Base-by-base conservation (phyloP, 2,329 filamentous ascomycete species). In the Gnomoniopsis smithogilvyi region DNA sequence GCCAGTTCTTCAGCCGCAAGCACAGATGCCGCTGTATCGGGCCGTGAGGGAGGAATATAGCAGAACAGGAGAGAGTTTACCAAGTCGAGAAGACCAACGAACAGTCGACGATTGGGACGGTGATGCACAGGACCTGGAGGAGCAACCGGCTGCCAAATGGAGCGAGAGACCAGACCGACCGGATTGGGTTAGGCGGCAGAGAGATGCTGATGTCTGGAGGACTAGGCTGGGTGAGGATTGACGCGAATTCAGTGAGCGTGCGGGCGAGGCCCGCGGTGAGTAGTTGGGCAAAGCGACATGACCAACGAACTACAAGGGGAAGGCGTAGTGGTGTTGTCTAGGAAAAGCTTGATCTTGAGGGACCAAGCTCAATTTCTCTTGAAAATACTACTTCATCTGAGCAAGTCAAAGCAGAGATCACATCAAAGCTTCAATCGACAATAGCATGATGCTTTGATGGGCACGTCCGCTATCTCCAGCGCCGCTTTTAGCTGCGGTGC, bases 391-490 rank as follows among this genome's bases (percentile, higher is more conserved):
- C 26, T 3, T n/a, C n/a, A n/a, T n/a, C n/a, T n/a, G n/a, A n/a
- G n/a, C n/a, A n/a, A n/a, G 2, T n/a, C 47, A 3, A 49, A 15
- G 1, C 15, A 36, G 48, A 36, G 30, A 14, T 22, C 19, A 26
- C 21, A n/a, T 62, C 38, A 51, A 19, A 62, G 17, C n/a, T 57
- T 52, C 34, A 61, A 15, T 7, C 69, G 64, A 19, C 68, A 88
- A 65, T 82, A 87, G 64, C 86, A 89, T 4, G 83, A 86, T 10
- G 81, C 75, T 21, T 68, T 73, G 15, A 89, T 76, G 1, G 76
- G 73, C 15, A 89, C 80, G 73, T 90, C 87, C 3, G 86, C 84
- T 52, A 79, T 76, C 3, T 79, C 80, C 63, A 79, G 63, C 1
- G 83, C 83, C 58, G 79, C 62, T 60, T 76, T 75, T 63, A 89